Base-by-base conservation (phyloP, 2,329 filamentous ascomycete genomes). In the Thielaviopsis punctulata region DNA sequence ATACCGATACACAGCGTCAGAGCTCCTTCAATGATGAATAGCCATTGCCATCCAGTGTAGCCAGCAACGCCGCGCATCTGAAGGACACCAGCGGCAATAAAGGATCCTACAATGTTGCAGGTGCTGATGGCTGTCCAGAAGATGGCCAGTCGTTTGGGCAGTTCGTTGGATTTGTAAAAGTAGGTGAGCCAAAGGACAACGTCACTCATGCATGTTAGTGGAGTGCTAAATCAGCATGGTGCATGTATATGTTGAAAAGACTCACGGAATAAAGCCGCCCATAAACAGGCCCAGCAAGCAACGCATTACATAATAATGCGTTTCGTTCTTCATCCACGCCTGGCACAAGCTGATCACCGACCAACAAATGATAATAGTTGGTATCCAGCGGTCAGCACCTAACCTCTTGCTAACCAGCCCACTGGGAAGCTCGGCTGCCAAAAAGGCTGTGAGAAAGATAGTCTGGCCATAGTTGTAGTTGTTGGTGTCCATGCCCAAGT, bases 321-420 rank as follows among this genome's bases (percentile, higher is more conserved):
- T 60, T 5, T 62, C 60, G 33, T 59, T 66, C 2, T 60, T 58
- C 15, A 71, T 58, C 9, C 61, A 66, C 4, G 66, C 65, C 51
- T 71, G 68, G 0, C 61, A 63, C 0, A 63, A 62, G 1, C 66
- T 63, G 7, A 69, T 62, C 12, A 69, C 58, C 0, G 65, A 68
- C 68, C 68, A 70, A 10, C 58, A 57, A 22, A 64, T 62, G 49
- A 71, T 67, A 46, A 69, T 63, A 23, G 65, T 63, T 0, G 67
- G 68, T 7, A 71, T 69, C 68, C 67, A 70, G 48, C 60, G 58
- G 56, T 74, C 70, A 0, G 71, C 69, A 9, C 72, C 72, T 7
- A 75, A 58, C 50, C 70, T 71, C 61, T 75, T 75, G 52, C 69
- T 72, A 49, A 75, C 62, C 2, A 75, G 60, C 15, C 70, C 69